Conservation (phyloP, 2,329 filamentous ascomycete species). For the Fusarium metavorans region DNA sequence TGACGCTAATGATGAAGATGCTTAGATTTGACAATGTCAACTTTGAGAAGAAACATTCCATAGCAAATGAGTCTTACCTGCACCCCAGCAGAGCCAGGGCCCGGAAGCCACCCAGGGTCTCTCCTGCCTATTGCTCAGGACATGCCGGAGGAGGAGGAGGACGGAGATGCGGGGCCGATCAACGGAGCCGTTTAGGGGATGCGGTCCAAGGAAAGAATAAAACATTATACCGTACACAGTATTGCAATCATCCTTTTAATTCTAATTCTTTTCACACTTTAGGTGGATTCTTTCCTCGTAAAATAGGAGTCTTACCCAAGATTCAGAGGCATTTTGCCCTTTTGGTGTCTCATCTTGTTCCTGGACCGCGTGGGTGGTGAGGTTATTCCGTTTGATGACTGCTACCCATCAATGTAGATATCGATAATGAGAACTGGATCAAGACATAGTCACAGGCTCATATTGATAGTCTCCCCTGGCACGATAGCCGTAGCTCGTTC, state of each 20-base stretch:
- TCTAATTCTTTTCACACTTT: too few relatives aligned
- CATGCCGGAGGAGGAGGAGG: background rate
- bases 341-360: too few relatives aligned
- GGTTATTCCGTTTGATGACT: background rate
- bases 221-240: too few relatives aligned
- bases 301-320: too few relatives aligned
- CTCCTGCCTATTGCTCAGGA: background rate
- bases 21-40: background rate
- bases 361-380: too few relatives aligned
- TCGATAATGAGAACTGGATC: background rate
- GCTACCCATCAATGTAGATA: too few relatives aligned
- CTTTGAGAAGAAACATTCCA: background rate
- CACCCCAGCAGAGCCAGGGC: background rate
- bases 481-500: background rate
- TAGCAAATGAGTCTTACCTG: background rate
- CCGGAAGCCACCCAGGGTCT: background rate
- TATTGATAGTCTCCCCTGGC: background rate
- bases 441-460: background rate
- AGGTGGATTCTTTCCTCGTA: too few relatives aligned
- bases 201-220: too few relatives aligned
- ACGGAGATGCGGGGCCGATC: slow-evolving; percentile 3
- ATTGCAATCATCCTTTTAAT: too few relatives aligned
- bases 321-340: too few relatives aligned
- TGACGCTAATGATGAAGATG: background rate
- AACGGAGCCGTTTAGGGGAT: background rate